Percentiles rank a stretch among this genome's conserved stretches.
phyloP scores from a whole-genome alignment of 331 rosid species.

The Arachis monticola region DNA sequence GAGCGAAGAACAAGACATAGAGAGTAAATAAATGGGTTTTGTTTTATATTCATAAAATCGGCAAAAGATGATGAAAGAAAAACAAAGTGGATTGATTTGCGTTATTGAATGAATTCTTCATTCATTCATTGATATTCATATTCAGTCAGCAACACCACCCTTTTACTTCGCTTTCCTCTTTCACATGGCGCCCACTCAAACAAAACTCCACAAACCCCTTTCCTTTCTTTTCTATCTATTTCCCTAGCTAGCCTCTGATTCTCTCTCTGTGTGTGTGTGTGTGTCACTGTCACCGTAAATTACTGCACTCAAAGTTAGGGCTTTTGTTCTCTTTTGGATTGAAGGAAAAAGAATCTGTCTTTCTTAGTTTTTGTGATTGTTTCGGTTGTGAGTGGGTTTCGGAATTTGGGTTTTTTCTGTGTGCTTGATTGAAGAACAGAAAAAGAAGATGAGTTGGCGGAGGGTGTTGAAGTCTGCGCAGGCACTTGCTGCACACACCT shows the following conservation, averaged over 20 bases:
- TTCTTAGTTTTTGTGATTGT: not conserved
- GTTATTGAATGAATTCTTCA: not conserved
- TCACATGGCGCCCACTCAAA: conserved; percentile 47
- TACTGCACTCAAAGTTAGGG: not conserved
- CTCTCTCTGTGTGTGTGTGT: not conserved
- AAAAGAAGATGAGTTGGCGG: conserved; percentile 76
- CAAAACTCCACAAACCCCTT: not conserved
- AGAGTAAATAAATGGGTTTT: conserved; percentile 11
- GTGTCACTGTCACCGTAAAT: not conserved
- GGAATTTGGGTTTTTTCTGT: conserved; percentile 21
- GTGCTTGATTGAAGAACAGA: not conserved
- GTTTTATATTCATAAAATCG: conserved; percentile 7
- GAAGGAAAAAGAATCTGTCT: not conserved
- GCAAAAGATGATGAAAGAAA: not conserved
- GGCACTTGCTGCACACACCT: conserved; percentile 76
- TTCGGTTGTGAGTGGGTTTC: not conserved
- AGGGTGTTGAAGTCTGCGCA: conserved; percentile 92
- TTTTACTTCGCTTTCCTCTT: conserved; percentile 21
- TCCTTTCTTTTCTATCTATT: not conserved
- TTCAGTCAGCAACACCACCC: not conserved
- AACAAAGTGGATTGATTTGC: not conserved
- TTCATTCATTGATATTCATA: too few species aligned
- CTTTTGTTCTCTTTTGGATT: not conserved
- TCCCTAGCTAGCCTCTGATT: not conserved
- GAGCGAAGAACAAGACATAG: not conserved